A percentile compares a stretch with the other conserved stretches of the same genome.
These are phyloP conservation scores for Trypanosoma avium DNA, from an alignment of 208 protist species.

Conservation along the genomic window DNA sequence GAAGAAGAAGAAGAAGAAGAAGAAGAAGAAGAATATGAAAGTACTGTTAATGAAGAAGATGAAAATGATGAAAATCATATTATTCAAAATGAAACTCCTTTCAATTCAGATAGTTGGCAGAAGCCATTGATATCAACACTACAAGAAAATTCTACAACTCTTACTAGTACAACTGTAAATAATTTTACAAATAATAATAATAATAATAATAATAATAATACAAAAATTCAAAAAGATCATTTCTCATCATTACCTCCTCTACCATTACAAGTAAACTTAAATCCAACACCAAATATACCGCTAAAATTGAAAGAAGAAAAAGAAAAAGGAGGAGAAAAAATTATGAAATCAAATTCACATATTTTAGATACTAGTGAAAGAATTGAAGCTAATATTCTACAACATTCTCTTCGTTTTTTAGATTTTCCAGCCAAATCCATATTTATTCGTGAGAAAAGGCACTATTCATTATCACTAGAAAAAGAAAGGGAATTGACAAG, in stretches of 20 bases:
- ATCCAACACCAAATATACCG: no score
- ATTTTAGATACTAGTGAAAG: not conserved
- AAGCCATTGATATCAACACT: not conserved
- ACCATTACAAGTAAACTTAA: not conserved
- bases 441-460: constrained; percentile 4
- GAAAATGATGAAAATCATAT: not conserved
- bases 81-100: not conserved
- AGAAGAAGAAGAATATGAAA: constrained; percentile 3
- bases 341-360: no score
- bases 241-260: not conserved
- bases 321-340: not conserved
- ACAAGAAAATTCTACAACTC: no score
- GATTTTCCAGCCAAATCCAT: constrained; percentile 3
- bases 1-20: constrained; percentile 26
- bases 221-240: not conserved
- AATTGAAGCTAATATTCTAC: not conserved
- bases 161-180: no score
- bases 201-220: no score
- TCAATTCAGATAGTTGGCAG: not conserved
- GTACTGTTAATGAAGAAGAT: constrained; percentile 9
- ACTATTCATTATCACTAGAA: not conserved
- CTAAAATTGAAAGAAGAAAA: no score
- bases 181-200: no score
- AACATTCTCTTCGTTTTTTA: constrained; percentile 5
- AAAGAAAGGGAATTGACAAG: constrained; percentile 13